Evolutionary conservation across 345 rosid species (phyloP).

Genomic region (Acer negundo): DNA sequence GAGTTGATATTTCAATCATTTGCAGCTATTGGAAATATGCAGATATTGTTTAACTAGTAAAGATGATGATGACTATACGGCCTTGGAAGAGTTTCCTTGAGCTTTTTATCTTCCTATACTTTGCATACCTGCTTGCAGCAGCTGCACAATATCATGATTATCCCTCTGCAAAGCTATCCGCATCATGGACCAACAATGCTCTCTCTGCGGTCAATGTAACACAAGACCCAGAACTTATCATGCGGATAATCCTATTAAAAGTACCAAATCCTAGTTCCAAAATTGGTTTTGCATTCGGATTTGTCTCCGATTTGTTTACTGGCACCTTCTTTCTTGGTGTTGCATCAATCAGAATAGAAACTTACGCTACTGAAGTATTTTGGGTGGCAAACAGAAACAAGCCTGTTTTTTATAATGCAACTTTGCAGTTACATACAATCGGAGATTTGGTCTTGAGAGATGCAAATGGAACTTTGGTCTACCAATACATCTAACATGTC

Average conservation of each 20-base stretch:
- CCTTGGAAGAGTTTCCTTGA: neutral
- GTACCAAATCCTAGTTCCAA: neutral
- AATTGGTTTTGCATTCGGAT: neutral
- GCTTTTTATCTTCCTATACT: neutral
- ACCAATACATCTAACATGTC: slow-evolving; percentile 12
- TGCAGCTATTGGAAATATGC: no score
- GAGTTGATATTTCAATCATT: no score
- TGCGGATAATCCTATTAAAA: neutral
- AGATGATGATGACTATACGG: neutral
- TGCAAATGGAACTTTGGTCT: slow-evolving; percentile 14
- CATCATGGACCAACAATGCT: neutral
- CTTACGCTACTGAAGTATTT: neutral
- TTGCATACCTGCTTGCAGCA: neutral
- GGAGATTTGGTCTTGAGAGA: slow-evolving; percentile 24
- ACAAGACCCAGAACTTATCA: no score
- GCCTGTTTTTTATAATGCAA: neutral
- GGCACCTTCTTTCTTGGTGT: neutral
- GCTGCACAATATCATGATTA: neutral
- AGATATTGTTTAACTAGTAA: no score
- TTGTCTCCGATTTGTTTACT: neutral
- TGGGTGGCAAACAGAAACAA: neutral
- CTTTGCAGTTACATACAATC: neutral
- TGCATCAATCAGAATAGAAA: neutral
- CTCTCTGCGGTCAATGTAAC: neutral
- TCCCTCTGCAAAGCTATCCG: neutral